Evolutionary conservation across 441 rosid species (phyloP), one percentile per base, ranked within the genome.

Genomic region (Populus hybrid): DNA sequence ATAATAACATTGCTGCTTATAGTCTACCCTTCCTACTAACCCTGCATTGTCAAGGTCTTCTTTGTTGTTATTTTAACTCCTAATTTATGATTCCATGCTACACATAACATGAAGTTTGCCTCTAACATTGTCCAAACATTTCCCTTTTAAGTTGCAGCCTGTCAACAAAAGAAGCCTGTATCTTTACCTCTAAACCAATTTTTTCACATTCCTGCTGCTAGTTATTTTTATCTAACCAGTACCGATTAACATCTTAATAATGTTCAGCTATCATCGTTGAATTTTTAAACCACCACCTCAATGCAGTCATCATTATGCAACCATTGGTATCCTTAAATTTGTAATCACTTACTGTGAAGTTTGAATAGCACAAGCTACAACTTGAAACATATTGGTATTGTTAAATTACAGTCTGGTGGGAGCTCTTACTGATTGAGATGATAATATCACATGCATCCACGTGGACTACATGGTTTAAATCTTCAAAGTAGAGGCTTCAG

Each of bases 361-460:
- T 45, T 14, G 53, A 42, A 14, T 45, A 14, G 53, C 18, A 45
- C 53, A 45, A 45, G 16, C 53, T 0, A 45, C 16, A 45, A 14
- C n/a, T 50, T 56, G 21, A 7, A 56, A 56, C 14, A 40, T 10
- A 10, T 40, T 56, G 63, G 63, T 56, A 56, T 20, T 18, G 63
- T 56, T 56, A 20, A 56, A 56, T 20, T 56, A 56, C 23, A 7
- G 63, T 20, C 6, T 56, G 8, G 63, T 2, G 63, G n/a, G n/a
- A 3, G 16, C 56, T 45, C 18, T 45, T 45, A 4, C 56, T n/a
- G 53, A 23, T 21, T 68, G 45, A 64, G 67, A 53, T 31, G 31
- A 10, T 61, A 38, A 14, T 7, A 18, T 26, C 79, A 63, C 79
- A 69, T 76, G 74, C 45, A 29, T 76, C 26, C 74, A 76, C 71